These are phyloP conservation scores for Endocladia muricata DNA, from an alignment of 31 red algal genomes.

Conservation along the genomic window DNA sequence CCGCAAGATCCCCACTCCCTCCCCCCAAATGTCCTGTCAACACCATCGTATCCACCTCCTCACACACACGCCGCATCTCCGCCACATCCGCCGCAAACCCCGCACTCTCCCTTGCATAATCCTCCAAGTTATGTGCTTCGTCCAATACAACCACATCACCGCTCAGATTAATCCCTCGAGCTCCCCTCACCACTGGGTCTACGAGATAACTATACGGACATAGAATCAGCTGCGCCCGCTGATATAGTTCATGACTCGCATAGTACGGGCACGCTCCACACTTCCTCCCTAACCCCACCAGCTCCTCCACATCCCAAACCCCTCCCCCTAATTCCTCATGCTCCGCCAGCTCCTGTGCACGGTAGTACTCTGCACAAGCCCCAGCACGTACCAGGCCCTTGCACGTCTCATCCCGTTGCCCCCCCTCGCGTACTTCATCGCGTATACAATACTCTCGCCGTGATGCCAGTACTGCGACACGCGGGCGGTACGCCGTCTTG, in stretches of 20 bases:
- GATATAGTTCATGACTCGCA: slow-evolving; percentile 32
- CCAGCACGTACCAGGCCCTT: slow-evolving; percentile 18
- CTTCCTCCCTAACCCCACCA: slow-evolving; percentile 45
- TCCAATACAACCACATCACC: slow-evolving; percentile 86
- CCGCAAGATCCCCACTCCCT: not conserved
- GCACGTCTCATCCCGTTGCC: slow-evolving; percentile 38
- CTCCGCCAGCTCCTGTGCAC: not conserved
- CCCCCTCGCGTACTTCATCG: slow-evolving; percentile 23
- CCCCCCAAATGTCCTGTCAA: not conserved
- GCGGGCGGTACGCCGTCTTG: slow-evolving; percentile 64
- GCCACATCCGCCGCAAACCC: slow-evolving; percentile 53
- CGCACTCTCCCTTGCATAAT: slow-evolving; percentile 52
- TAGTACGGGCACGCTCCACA: slow-evolving; percentile 74
- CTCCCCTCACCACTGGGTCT: slow-evolving; percentile 37
- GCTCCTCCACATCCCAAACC: slow-evolving; percentile 83
- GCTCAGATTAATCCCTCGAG: slow-evolving; percentile 40
- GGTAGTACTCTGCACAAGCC: slow-evolving; percentile 13
- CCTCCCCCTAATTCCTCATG: slow-evolving; percentile 3
- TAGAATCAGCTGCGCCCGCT: slow-evolving; percentile 73
- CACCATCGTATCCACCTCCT: slow-evolving; percentile 33
- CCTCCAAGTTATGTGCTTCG: slow-evolving; percentile 92
- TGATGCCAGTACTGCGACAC: slow-evolving; percentile 66
- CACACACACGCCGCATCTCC: slow-evolving; percentile 5
- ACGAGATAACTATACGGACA: slow-evolving; percentile 88
- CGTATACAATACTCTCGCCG: slow-evolving; percentile 78